Base-by-base conservation (phyloP, 1,284 basidiomycete species). In the Cutaneotrichosporon spelunceum region DNA sequence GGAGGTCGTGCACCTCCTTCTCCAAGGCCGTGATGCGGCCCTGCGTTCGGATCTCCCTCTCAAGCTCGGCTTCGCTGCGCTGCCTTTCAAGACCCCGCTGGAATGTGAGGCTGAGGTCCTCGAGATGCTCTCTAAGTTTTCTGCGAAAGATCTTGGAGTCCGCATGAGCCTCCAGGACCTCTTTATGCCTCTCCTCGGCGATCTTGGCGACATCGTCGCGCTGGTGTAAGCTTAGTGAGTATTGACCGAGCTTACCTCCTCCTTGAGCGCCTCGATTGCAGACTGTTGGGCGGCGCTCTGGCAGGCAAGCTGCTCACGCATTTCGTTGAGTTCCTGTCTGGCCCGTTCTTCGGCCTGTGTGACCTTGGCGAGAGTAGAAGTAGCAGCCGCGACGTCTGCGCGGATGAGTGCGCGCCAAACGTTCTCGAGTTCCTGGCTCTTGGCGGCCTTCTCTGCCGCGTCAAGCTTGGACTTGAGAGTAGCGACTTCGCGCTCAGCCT, bases 401-500 rank as follows among this genome's bases (percentile, higher is more conserved):
- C 49, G 24, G 34, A 64, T 44, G 16, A 45, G 53, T 4, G 48
- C 21, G 26, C 53, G 56, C 59, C 59, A 61, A 21, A 33, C 53
- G 13, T 64, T 53, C n/a, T 64, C 59, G 26, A 61, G 42, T 42
- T 61, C 60, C 27, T 57, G 50, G n/a, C 26, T 49, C 45, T 62
- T 57, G 44, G 45, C 45, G 11, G 26, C 48, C 30, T 53, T 19
- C 45, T 57, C 50, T 1, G 52, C 34, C 3, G 36, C 53, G 16
- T 54, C 52, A 24, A 60, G 44, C 4, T 30, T n/a, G 19, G 21
- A 34, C 21, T 27, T 36, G 8, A 60, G 49, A 0, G 23, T 23
- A 1, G 62, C 58, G 1, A 54, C 24, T 45, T 63, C 58, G 8
- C 55, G 36, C 45, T 63, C 58, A 8, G 58, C 55, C 21, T 34